Conservation (phyloP, 495 filamentous ascomycete genomes). For the Tuber umbilicatum region DNA sequence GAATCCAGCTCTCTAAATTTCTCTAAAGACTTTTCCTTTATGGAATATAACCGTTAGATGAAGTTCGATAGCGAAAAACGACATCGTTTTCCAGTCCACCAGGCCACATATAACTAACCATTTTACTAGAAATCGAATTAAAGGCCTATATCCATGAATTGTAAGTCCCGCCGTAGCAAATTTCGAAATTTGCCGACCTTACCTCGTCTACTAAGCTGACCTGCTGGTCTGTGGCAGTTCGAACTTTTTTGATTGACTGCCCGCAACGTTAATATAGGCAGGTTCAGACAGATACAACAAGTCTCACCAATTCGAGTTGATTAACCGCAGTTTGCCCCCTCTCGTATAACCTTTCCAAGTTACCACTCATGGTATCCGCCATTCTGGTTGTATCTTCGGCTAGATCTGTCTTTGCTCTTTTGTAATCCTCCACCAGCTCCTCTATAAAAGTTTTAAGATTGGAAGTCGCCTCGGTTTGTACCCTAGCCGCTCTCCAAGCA, state of each 20-base stretch:
- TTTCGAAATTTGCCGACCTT: not conserved
- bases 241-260: not conserved
- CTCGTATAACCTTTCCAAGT: not conserved
- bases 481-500: slow-evolving; percentile 17
- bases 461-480: slow-evolving; percentile 3
- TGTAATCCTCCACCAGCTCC: not conserved
- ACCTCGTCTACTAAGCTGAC: not conserved
- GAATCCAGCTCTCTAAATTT: not conserved
- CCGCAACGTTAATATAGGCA: not conserved
- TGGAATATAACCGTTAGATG: not conserved
- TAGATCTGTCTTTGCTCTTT: not conserved
- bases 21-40: not conserved
- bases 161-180: not conserved
- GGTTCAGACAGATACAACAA: not conserved
- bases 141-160: not conserved
- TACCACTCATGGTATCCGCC: not conserved
- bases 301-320: not conserved
- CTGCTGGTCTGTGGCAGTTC: not conserved
- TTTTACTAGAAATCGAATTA: not conserved
- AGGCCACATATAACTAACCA: not conserved
- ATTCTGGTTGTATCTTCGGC: not conserved
- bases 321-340: not conserved
- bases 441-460: slow-evolving; percentile 10
- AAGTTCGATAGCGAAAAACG: not conserved
- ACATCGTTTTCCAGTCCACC: not conserved